Base-by-base conservation (phyloP, 306 rosid genomes). In the Adenanthera pavonina region DNA sequence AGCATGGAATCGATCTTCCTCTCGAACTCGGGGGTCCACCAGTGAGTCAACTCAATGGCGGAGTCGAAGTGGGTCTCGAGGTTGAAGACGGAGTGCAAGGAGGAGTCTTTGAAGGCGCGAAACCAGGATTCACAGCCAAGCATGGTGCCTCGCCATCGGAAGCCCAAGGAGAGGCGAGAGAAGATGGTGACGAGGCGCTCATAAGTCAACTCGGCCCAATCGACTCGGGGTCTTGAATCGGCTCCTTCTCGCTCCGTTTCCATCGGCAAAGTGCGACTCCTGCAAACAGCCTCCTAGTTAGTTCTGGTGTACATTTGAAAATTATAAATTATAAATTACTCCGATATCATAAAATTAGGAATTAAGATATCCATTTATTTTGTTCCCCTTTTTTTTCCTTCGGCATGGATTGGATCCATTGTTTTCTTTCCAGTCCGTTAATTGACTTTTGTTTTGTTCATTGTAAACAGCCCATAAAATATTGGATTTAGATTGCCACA, bases 181-280 rank as follows among this genome's bases (percentile, higher is more conserved):
- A 95, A 83, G 88, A 95, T 89, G 88, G 87, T 87, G 83, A 81
- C 62, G 62, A 95, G 95, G 75, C 93, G 90, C 76, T 89, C 97
- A 11, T 71, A 87, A 79, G 96, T 93, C 89, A 95, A 80, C 87
- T 92, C 97, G 76, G 89, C 79, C 99, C 97, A 95, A 41, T 84
- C 91, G 7, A 79, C 36, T 5, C 48, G 76, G 64, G 17, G 67
- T 7, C 78, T 84, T 41, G 85, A 59, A 43, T 74, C 88, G 38
- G 48, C 17, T 33, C 69, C 80, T 64, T 64, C 57, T 69, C 9
- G 4, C 3, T 56, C 56, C 15, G n/a, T 47, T 30, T 87, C 89
- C 90, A 85, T 84, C 2, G n/a, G n/a, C n/a, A n/a, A n/a, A n/a
- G n/a, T n/a, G 41, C 12, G 62, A n/a, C 62, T 8, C 2, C 62